phyloP scores from a whole-genome alignment of 306 rosid genomes.

The Quercus gilva region DNA sequence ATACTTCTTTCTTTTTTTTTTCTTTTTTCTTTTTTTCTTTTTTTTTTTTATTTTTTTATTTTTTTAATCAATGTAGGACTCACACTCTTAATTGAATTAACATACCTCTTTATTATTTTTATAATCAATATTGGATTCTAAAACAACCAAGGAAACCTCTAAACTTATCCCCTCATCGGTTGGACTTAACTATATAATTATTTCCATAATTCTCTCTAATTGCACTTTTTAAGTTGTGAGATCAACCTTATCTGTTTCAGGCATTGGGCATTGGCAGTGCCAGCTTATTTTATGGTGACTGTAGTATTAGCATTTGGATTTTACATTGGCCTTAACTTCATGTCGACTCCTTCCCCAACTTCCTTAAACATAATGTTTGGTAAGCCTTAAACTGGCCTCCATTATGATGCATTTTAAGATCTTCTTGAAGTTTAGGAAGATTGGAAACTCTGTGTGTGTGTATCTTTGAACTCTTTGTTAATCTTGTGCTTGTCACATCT shows the following conservation, averaged over 20 bases:
- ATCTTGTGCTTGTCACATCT: conserved; percentile 13
- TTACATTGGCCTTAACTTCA: conserved; percentile 86
- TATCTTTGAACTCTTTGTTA: neutral
- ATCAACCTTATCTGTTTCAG: conserved; percentile 35
- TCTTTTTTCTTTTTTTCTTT: too few relatives aligned
- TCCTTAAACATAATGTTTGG: conserved; percentile 66
- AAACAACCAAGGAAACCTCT: too few relatives aligned
- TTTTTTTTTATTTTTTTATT: too few relatives aligned
- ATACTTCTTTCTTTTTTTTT: too few relatives aligned
- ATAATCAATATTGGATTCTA: too few relatives aligned
- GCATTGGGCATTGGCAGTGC: conserved; percentile 91
- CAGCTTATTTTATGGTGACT: conserved; percentile 69
- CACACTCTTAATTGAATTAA: too few relatives aligned
- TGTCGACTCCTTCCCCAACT: conserved; percentile 73
- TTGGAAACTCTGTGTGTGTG: neutral
- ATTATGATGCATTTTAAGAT: neutral
- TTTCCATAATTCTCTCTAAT: neutral
- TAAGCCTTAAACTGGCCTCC: conserved; percentile 31
- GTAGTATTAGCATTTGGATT: conserved; percentile 56
- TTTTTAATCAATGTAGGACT: too few relatives aligned
- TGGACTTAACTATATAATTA: too few relatives aligned
- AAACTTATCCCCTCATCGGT: too few relatives aligned
- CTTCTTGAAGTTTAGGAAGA: neutral
- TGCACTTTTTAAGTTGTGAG: neutral
- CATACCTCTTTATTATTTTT: too few relatives aligned